Percentiles rank a stretch among this genome's conserved stretches.
Evolutionary conservation across 495 filamentous ascomycete genomes (phyloP).

Genomic region (Lophiostoma macrostomum): DNA sequence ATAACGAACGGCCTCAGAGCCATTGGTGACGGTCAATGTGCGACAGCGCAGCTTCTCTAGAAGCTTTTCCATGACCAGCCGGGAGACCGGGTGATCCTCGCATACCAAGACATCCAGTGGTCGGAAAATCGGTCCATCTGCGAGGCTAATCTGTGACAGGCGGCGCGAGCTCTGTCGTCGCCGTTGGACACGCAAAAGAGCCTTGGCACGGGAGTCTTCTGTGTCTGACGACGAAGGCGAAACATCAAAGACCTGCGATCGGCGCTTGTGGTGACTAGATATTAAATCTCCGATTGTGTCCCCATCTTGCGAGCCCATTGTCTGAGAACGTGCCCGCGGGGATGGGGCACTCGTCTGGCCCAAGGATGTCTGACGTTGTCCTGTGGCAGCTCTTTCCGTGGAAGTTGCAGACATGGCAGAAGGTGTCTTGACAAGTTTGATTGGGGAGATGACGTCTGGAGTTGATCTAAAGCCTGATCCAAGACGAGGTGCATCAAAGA

Average conservation of each 20-base stretch:
- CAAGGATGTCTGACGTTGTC: constrained; percentile 43
- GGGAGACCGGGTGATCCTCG: constrained; percentile 96
- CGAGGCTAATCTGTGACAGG: constrained; percentile 80
- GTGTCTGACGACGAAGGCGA: constrained; percentile 98
- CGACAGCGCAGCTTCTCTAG: constrained; percentile 93
- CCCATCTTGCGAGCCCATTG: constrained; percentile 90
- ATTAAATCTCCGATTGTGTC: constrained; percentile 71
- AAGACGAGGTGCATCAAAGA: constrained; percentile 67
- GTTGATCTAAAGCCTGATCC: constrained; percentile 58
- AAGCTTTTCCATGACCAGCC: constrained; percentile 93
- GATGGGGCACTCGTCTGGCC: constrained; percentile 41
- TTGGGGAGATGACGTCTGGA: constrained; percentile 69
- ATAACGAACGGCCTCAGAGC: constrained; percentile 84
- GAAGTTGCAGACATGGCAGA: constrained; percentile 49
- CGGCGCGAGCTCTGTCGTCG: constrained; percentile 87
- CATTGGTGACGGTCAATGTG: constrained; percentile 86
- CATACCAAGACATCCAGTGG: constrained; percentile 93
- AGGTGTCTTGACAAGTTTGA: constrained; percentile 64
- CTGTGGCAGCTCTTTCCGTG: constrained; percentile 50
- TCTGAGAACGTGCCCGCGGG: constrained; percentile 78
- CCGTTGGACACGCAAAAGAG: constrained; percentile 87
- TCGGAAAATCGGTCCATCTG: constrained; percentile 80
- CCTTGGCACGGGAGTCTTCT: constrained; percentile 86
- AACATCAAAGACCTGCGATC: constrained; percentile 92
- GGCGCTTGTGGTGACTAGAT: constrained; percentile 77